phyloP scores from a whole-genome alignment of 495 filamentous ascomycete genomes.

The Neurospora africana region DNA sequence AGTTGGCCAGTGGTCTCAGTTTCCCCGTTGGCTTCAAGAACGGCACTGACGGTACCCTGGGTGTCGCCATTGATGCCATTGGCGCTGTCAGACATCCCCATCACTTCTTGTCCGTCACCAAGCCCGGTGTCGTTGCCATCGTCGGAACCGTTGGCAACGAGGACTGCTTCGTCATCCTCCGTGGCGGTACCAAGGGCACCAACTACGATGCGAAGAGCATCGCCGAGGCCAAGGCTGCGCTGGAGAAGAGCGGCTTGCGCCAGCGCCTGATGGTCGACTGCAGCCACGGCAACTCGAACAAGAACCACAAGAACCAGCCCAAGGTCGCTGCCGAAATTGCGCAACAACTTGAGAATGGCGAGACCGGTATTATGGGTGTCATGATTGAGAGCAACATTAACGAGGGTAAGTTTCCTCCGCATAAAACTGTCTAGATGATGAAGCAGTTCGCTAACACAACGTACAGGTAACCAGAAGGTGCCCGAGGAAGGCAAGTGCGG shows the following conservation, averaged over 20 bases:
- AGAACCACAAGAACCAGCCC: conserved; percentile 95
- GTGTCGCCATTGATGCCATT: conserved; percentile 92
- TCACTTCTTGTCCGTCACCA: conserved; percentile 97
- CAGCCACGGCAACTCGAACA: conserved; percentile 90
- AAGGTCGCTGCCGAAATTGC: conserved; percentile 79
- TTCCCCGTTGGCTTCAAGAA: conserved; percentile 99
- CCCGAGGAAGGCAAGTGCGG: conserved; percentile 77
- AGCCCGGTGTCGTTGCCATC: conserved; percentile 92
- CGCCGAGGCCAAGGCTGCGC: conserved; percentile 24
- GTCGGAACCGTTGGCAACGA: conserved; percentile 94
- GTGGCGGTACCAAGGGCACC: conserved; percentile 85
- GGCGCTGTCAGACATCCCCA: conserved; percentile 87
- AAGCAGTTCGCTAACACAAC: conserved; percentile 7
- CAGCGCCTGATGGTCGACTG: conserved; percentile 95
- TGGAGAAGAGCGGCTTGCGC: conserved; percentile 25
- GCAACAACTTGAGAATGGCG: conserved; percentile 76
- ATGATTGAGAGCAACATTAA: conserved; percentile 99
- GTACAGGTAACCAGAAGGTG: conserved; percentile 77
- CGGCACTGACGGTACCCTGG: conserved; percentile 85
- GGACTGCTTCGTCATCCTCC: conserved; percentile 94
- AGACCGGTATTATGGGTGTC: conserved; percentile 86
- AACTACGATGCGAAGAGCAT: conserved; percentile 90
- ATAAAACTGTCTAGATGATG: neutral
- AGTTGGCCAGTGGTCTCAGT: conserved; percentile 83
- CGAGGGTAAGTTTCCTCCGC: conserved; percentile 50